A percentile compares a stretch with the other conserved stretches of the same genome.
Conservation (phyloP, 805 yeast species). For the Lachancea meyersii region DNA sequence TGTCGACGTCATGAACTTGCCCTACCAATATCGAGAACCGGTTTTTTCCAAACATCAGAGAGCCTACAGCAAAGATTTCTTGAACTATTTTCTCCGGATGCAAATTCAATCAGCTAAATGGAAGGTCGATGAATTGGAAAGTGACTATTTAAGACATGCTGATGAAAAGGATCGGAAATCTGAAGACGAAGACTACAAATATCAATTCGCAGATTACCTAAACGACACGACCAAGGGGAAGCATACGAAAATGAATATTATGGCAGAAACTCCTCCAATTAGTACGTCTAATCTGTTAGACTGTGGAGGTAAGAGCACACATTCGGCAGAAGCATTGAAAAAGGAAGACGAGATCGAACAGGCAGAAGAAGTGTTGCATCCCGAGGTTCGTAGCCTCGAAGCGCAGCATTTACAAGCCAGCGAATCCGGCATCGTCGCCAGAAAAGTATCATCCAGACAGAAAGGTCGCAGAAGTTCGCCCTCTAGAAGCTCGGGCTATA, state of each 20-base stretch:
- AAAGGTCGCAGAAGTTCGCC: neutral
- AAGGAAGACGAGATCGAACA: neutral
- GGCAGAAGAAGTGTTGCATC: neutral
- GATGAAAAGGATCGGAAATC: conserved; percentile 3
- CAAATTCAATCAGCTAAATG: conserved; percentile 26
- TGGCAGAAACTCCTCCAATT: conserved; percentile 11
- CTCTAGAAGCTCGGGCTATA: conserved; percentile 11
- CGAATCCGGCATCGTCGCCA: neutral
- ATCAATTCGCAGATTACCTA: conserved; percentile 23
- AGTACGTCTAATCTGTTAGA: neutral
- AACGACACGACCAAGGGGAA: conserved; percentile 18
- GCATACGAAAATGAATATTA: conserved; percentile 19
- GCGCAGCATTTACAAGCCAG: conserved; percentile 3
- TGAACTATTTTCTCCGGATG: conserved; percentile 25
- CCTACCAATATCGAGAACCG: conserved; percentile 25
- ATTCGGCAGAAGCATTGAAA: neutral
- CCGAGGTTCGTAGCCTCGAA: neutral
- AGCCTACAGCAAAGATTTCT: conserved; percentile 21
- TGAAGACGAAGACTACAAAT: conserved; percentile 9
- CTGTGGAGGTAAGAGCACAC: no score
- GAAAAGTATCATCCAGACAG: neutral
- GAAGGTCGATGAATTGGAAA: conserved; percentile 22
- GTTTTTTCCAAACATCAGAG: conserved; percentile 30
- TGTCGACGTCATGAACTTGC: conserved; percentile 19
- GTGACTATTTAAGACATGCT: conserved; percentile 12